These are phyloP conservation scores for Venturia oleaginea DNA, from an alignment of 2,329 filamentous ascomycete genomes.

Conservation along the genomic window DNA sequence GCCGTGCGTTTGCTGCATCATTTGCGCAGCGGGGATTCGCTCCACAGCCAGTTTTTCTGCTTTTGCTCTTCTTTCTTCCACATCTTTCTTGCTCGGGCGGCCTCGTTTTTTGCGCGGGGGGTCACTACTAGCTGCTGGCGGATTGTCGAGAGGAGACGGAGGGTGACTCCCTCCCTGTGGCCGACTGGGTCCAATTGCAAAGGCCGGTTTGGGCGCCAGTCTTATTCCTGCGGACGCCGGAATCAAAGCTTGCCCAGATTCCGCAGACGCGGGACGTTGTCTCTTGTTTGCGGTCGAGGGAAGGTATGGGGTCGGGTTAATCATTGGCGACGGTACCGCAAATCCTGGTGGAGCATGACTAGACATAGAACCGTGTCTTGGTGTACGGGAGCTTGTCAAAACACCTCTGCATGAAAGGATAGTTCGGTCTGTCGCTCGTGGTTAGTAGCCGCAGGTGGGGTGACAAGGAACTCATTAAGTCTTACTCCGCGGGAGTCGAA, in stretches of 20 bases:
- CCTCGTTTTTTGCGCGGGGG: constrained; percentile 12
- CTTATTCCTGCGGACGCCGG: not conserved
- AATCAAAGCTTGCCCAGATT: not conserved
- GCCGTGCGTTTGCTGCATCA: not conserved
- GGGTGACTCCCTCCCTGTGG: not conserved
- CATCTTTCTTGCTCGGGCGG: constrained; percentile 13
- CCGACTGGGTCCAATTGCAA: not conserved
- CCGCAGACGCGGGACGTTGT: constrained; percentile 8
- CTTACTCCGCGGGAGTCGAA: constrained; percentile 6
- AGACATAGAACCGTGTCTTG: not conserved
- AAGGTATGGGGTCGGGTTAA: not conserved
- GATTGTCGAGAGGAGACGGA: constrained; percentile 10
- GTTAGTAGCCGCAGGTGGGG: not conserved
- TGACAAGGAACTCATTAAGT: not conserved
- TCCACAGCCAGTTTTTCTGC: not conserved
- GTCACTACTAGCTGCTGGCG: not conserved
- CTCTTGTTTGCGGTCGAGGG: not conserved
- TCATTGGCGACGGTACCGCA: constrained; percentile 6
- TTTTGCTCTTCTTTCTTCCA: constrained; percentile 8
- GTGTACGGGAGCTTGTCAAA: not conserved
- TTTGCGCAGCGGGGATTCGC: not conserved
- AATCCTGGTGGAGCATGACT: not conserved
- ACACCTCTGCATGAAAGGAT: not conserved
- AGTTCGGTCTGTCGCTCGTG: not conserved
- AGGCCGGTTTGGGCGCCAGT: constrained; percentile 9